Conservation (phyloP, 2,329 filamentous ascomycete species). For the Cyphellophora europaea region DNA sequence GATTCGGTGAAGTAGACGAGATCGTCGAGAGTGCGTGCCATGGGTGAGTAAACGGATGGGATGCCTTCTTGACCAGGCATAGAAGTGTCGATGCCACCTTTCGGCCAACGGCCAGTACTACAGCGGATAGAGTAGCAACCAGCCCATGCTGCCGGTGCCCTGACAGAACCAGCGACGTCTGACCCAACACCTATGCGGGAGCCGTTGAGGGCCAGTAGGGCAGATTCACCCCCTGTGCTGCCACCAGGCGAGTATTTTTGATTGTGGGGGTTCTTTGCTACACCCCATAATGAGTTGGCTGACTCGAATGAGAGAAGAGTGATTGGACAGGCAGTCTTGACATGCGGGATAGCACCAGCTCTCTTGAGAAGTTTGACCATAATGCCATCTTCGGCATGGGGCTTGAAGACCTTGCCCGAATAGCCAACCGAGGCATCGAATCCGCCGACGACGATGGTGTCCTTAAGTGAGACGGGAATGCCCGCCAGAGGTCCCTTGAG, state of each 20-base stretch:
- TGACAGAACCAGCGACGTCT: conserved; percentile 82
- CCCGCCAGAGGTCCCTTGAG: conserved; percentile 75
- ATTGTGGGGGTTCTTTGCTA: conserved; percentile 74
- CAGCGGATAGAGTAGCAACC: conserved; percentile 82
- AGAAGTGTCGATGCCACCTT: conserved; percentile 70
- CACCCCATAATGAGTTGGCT: conserved; percentile 71
- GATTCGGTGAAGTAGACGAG: conserved; percentile 73
- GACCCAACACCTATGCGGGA: conserved; percentile 83
- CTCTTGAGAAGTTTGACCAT: conserved; percentile 73
- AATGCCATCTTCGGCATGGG: conserved; percentile 56
- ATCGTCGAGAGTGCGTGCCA: conserved; percentile 78
- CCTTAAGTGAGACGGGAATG: conserved; percentile 79
- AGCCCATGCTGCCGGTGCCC: conserved; percentile 78
- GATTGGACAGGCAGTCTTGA: conserved; percentile 84
- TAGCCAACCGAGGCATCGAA: conserved; percentile 80
- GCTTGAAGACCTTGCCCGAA: conserved; percentile 61
- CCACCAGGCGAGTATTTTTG: conserved; percentile 78
- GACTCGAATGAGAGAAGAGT: conserved; percentile 83
- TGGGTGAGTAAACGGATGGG: conserved; percentile 80
- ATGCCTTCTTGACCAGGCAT: conserved; percentile 92
- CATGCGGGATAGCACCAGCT: conserved; percentile 78
- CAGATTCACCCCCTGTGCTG: conserved; percentile 76
- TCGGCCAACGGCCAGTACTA: conserved; percentile 84
- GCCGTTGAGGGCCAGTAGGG: conserved; percentile 68
- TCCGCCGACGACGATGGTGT: conserved; percentile 64